Percentiles rank a stretch among this genome's conserved stretches.
These are phyloP conservation scores for Dunaliella salina DNA, from an alignment of 163 green algal genomes.

Conservation along the genomic window DNA sequence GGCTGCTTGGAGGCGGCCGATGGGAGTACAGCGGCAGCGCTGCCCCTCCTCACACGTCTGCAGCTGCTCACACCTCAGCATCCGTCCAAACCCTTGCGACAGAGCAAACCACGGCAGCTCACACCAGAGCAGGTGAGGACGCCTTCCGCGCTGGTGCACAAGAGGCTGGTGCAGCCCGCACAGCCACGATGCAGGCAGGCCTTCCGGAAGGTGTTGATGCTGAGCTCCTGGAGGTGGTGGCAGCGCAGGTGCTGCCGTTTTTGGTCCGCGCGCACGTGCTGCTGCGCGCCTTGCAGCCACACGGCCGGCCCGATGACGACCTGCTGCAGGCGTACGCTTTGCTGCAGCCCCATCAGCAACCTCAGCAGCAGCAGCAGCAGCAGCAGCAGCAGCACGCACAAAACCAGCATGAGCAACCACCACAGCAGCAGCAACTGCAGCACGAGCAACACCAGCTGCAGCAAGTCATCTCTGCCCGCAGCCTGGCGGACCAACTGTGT, in stretches of 20 bases:
- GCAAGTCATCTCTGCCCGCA: constrained; percentile 6
- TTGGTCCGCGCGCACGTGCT: constrained; percentile 26
- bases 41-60: no score
- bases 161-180: background rate
- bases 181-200: background rate
- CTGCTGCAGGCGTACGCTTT: constrained; percentile 18
- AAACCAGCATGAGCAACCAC: background rate
- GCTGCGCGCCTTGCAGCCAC: constrained; percentile 13
- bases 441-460: constrained; percentile 15
- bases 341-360: background rate
- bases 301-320: background rate
- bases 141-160: background rate
- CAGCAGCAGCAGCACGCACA: constrained; percentile 13
- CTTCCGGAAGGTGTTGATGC: background rate
- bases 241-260: constrained; percentile 21
- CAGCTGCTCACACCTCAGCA: constrained; percentile 16
- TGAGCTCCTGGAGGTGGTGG: background rate
- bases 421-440: constrained; percentile 5
- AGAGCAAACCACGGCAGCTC: background rate
- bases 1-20: no score
- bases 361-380: background rate
- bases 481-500: constrained; percentile 1
- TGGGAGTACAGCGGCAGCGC: no score
- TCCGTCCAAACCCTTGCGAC: constrained; percentile 17
- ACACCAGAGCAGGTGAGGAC: background rate